Percentiles rank a stretch among this genome's conserved stretches.
phyloP scores from a whole-genome alignment of 140 eudicot genomes.

The Erigeron philadelphicus region DNA sequence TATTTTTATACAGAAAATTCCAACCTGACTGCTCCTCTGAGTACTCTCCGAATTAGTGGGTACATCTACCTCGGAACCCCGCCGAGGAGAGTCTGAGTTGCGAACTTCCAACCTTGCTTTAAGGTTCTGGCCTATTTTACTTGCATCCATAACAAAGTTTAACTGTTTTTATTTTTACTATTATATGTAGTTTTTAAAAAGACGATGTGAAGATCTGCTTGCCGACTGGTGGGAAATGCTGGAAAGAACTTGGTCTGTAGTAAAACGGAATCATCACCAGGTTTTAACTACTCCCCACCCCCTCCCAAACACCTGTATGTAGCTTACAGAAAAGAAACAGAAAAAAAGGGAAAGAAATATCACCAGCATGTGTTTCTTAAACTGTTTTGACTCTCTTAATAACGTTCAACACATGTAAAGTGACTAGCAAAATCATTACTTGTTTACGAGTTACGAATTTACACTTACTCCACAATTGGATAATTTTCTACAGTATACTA shows the following conservation, averaged over 20 bases:
- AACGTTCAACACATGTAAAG: not conserved
- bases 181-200: conserved; percentile 33
- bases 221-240: conserved; percentile 24
- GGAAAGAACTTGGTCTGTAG: conserved; percentile 40
- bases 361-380: not conserved
- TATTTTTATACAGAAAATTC: no score
- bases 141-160: not conserved
- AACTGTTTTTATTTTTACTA: conserved; percentile 13
- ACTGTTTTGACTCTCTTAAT: not conserved
- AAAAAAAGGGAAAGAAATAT: not conserved
- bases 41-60: no score
- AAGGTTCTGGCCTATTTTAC: conserved; percentile 4
- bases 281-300: conserved; percentile 27
- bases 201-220: conserved; percentile 23
- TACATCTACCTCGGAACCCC: no score
- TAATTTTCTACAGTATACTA: not conserved
- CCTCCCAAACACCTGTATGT: not conserved
- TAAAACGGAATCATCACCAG: conserved; percentile 57
- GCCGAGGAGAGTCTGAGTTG: no score
- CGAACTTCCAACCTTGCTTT: no score
- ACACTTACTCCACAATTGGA: not conserved
- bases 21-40: no score
- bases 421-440: no score
- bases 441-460: not conserved
- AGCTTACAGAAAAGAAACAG: not conserved